phyloP scores from a whole-genome alignment of 345 rosid genomes.

The Brassica carinata region DNA sequence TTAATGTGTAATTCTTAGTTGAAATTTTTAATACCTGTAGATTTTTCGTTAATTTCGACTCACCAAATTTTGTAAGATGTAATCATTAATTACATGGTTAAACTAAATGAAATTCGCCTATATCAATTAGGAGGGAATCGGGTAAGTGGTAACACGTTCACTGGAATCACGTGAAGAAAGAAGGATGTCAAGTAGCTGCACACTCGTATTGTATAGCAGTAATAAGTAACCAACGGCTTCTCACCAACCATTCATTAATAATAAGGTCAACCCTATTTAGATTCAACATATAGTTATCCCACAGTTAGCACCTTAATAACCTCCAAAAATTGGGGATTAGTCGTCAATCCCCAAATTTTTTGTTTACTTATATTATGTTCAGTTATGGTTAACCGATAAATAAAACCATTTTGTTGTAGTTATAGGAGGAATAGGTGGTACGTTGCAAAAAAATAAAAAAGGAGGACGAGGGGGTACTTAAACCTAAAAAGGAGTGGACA shows the following conservation, averaged over 20 bases:
- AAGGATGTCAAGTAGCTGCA: constrained; percentile 33
- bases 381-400: not conserved
- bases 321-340: not conserved
- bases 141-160: constrained; percentile 34
- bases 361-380: not conserved
- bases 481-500: not conserved
- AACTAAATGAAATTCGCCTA: not conserved
- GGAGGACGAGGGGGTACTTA: not conserved
- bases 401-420: not conserved
- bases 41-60: not conserved
- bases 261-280: not conserved
- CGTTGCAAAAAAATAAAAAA: too few relatives aligned
- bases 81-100: not conserved
- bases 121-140: constrained; percentile 2
- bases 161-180: constrained; percentile 35
- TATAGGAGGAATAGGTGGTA: not conserved
- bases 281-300: constrained; percentile 3
- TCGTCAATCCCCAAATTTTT: constrained; percentile 24
- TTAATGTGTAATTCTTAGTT: not conserved
- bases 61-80: not conserved
- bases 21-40: not conserved
- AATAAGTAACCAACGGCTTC: constrained; percentile 29
- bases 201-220: constrained; percentile 2
- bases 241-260: constrained; percentile 41
- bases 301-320: constrained; percentile 14